phyloP scores from a whole-genome alignment of 2,329 filamentous ascomycete species.

The Fusarium napiforme region DNA sequence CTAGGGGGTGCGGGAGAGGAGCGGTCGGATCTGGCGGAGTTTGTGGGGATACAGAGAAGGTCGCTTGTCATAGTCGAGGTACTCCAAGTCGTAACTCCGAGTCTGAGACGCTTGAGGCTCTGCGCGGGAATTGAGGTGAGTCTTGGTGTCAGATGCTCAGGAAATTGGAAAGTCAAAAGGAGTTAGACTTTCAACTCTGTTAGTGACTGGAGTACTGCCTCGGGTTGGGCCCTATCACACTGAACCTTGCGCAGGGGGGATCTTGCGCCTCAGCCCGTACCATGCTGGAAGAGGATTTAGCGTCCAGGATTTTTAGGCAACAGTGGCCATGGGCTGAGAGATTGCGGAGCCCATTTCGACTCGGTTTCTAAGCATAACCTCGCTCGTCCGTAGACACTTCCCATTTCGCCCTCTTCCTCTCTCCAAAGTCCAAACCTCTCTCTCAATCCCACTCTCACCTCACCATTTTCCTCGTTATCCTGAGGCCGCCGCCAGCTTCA shows the following conservation, averaged over 20 bases:
- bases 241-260: constrained; percentile 30
- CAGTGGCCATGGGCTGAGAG: constrained; percentile 47
- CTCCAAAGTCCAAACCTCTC: constrained; percentile 24
- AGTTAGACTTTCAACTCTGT: background rate
- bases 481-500: constrained; percentile 38
- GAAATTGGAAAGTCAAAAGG: background rate
- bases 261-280: constrained; percentile 45
- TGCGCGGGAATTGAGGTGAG: constrained; percentile 8
- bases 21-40: constrained; percentile 30
- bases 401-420: constrained; percentile 24
- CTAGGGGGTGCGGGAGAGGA: constrained; percentile 19
- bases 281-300: constrained; percentile 31
- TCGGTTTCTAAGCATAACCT: constrained; percentile 46
- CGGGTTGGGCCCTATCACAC: constrained; percentile 5
- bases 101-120: constrained; percentile 30
- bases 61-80: constrained; percentile 35
- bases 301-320: constrained; percentile 45
- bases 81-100: constrained; percentile 30
- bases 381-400: constrained; percentile 24
- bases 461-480: constrained; percentile 14
- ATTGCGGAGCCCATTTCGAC: constrained; percentile 20
- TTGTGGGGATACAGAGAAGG: constrained; percentile 24
- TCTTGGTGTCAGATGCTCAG: constrained; percentile 1
- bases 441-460: constrained; percentile 6
- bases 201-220: constrained; percentile 2